A percentile compares a stretch with the other conserved stretches of the same genome.
Evolutionary conservation across 106 monocot species (phyloP).

Genomic region (Dendrobium catenatum): DNA sequence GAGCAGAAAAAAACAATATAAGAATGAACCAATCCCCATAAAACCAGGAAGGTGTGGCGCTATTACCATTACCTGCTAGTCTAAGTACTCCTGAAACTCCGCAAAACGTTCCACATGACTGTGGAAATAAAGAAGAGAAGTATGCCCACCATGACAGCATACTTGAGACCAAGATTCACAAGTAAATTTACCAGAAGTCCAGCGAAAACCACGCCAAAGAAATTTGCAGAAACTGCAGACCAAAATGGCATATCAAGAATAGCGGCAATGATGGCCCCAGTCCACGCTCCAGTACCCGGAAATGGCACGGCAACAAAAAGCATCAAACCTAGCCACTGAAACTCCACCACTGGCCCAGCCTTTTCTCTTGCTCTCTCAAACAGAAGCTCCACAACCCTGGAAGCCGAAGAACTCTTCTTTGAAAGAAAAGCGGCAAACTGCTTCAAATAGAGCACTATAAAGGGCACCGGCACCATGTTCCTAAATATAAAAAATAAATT

Average conservation of each 20-base stretch:
- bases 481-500: constrained; percentile 10
- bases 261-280: constrained; percentile 74
- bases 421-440: constrained; percentile 46
- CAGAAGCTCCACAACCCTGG: constrained; percentile 44
- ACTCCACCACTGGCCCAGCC: constrained; percentile 87
- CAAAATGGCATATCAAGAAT: constrained; percentile 89
- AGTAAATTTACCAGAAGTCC: constrained; percentile 89
- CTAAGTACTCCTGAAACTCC: constrained; percentile 35
- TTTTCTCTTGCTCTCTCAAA: constrained; percentile 72
- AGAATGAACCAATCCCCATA: neutral
- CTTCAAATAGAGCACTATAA: constrained; percentile 82
- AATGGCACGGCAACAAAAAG: constrained; percentile 94
- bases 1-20: neutral
- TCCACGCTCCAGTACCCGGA: constrained; percentile 95
- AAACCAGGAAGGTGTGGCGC: neutral
- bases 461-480: constrained; percentile 92
- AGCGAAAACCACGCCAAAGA: constrained; percentile 82
- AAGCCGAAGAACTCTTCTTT: constrained; percentile 35
- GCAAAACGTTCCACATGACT: constrained; percentile 70
- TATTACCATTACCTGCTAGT: constrained; percentile 16
- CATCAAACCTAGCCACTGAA: constrained; percentile 95
- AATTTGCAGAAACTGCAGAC: constrained; percentile 81
- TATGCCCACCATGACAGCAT: constrained; percentile 54
- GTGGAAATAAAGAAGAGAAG: constrained; percentile 69
- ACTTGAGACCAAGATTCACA: constrained; percentile 81